Evolutionary conservation across 2,329 filamentous ascomycete genomes (phyloP), one percentile per base, ranked within the genome.

Genomic region (Teratosphaeria epicoccoides): DNA sequence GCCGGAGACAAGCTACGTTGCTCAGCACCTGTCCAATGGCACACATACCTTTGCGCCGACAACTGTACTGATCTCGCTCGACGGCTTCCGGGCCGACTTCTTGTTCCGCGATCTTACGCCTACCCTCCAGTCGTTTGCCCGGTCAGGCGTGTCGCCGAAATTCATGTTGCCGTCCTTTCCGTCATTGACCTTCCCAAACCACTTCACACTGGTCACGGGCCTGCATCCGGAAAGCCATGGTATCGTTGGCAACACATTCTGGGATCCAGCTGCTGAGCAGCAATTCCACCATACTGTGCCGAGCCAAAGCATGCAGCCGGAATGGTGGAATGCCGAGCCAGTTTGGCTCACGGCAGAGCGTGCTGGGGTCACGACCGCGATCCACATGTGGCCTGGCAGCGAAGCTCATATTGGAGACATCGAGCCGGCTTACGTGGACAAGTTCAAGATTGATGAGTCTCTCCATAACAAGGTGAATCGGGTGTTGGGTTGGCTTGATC

Each of bases 91-190:
- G 14, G 91, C 93, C 20, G 93, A 97, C 66, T 97, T 96, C 63
- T 74, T 98, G 40, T 80, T 85, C 57, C 83, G 89, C 12, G 85
- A 84, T 0, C 71, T 97, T 26, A 96, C 91, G 1, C 93, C 91
- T 0, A 83, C 84, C 1, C 74, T 98, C 7, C 87, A 82, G 59
- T 77, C 82, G 2, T 85, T 98, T 57, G 76, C 95, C 55, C 79
- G 81, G 54, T 82, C 88, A 57, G 93, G 93, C 25, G 83, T 97
- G 10, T 95, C 90, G 5, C 91, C 93, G 2, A 78, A 82, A 58
- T 96, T 91, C 70, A 96, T 98, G 89, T 78, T 82, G 6, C 93
- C 93, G 0, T 94, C 88, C 37, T 98, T 98, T 59, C 93, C 93
- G 0, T 95, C 88, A 22, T 88, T 98, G 45, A 98, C 93, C 0